Conservation (phyloP, 495 filamentous ascomycete genomes). For the Niebla homalea region DNA sequence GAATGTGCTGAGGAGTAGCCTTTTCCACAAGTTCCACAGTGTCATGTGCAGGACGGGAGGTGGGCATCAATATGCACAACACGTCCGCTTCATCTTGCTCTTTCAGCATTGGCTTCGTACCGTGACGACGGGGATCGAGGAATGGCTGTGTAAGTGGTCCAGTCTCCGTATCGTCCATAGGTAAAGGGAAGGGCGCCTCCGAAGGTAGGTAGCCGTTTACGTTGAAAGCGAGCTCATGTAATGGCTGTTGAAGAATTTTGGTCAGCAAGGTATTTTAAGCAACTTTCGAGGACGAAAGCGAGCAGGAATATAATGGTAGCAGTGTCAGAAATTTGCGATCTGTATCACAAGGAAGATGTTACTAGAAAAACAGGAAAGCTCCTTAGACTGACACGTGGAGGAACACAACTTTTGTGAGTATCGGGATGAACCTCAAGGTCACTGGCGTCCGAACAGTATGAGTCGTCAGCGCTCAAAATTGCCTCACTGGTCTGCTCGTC, state of each 20-base stretch:
- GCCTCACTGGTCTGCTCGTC: no score
- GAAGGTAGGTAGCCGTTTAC: slow-evolving; percentile 12
- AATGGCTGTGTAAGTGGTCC: slow-evolving; percentile 69
- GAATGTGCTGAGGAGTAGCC: slow-evolving; percentile 43
- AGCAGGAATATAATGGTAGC: no score
- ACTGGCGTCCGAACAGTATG: no score
- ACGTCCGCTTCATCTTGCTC: slow-evolving; percentile 77
- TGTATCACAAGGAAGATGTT: no score
- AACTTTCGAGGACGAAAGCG: no score
- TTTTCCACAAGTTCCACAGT: slow-evolving; percentile 46
- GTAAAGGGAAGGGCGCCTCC: not conserved
- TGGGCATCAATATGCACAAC: slow-evolving; percentile 76
- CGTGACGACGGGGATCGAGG: slow-evolving; percentile 64
- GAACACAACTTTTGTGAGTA: no score
- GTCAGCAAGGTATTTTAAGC: no score
- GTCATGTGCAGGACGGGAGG: slow-evolving; percentile 52
- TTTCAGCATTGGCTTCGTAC: slow-evolving; percentile 57
- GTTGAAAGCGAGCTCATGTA: slow-evolving; percentile 9
- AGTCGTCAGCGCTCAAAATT: no score
- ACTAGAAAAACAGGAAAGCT: no score
- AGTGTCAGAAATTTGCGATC: no score
- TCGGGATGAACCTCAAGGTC: no score
- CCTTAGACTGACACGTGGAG: no score
- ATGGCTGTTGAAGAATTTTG: not conserved
- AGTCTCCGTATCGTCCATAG: slow-evolving; percentile 31